Conservation (phyloP, 2,329 filamentous ascomycete genomes). For the Ceratocystis huliohia region DNA sequence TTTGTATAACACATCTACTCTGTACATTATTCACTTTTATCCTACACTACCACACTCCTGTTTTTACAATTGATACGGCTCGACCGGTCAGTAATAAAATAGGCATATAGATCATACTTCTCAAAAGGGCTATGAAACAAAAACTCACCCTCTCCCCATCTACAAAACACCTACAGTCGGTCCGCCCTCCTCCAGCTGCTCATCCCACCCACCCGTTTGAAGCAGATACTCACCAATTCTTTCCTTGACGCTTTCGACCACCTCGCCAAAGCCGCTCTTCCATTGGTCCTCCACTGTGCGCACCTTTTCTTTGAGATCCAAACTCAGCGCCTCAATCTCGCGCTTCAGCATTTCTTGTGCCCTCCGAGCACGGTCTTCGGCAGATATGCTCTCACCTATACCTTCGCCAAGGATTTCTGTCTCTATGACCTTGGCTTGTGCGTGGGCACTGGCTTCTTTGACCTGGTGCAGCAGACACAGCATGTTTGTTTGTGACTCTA, state of each 20-base stretch:
- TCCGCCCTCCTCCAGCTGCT: slow-evolving; percentile 47
- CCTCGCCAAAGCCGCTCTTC: slow-evolving; percentile 70
- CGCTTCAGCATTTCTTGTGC: slow-evolving; percentile 46
- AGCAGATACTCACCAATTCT: slow-evolving; percentile 61
- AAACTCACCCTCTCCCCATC: slow-evolving; percentile 12
- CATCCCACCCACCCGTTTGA: slow-evolving; percentile 78
- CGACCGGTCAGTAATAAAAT: neutral
- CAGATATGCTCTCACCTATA: slow-evolving; percentile 27
- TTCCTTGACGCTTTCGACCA: slow-evolving; percentile 59
- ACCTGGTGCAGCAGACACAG: slow-evolving; percentile 85
- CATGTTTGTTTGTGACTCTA: slow-evolving; percentile 84
- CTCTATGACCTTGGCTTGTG: slow-evolving; percentile 54
- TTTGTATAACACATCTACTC: neutral
- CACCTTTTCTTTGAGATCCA: slow-evolving; percentile 87
- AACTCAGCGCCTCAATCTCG: slow-evolving; percentile 61
- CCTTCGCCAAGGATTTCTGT: slow-evolving; percentile 37
- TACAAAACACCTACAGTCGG: slow-evolving; percentile 36
- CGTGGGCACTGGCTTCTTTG: slow-evolving; percentile 61
- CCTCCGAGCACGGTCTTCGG: slow-evolving; percentile 30
- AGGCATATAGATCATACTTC: neutral
- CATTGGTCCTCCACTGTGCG: slow-evolving; percentile 83
- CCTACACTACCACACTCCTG: neutral
- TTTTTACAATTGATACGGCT: neutral
- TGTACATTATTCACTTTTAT: slow-evolving; percentile 1
- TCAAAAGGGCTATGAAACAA: slow-evolving; percentile 6